phyloP scores from a whole-genome alignment of 1,139 yeast genomes.

The Citeromyces siamensis region DNA sequence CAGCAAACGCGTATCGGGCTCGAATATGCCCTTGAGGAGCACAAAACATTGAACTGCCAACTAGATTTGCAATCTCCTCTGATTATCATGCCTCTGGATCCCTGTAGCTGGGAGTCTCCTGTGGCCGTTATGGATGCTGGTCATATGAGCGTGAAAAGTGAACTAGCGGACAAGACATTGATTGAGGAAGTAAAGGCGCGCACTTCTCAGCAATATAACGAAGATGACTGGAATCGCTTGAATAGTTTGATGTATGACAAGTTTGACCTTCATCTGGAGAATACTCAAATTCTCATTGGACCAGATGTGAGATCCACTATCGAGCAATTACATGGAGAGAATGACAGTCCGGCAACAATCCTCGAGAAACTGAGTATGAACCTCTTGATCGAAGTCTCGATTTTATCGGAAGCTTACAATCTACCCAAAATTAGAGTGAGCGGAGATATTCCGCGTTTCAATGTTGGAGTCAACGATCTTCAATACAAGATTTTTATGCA shows the following conservation, averaged over 20 bases:
- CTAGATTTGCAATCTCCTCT: slow-evolving; percentile 91
- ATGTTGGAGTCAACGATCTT: slow-evolving; percentile 69
- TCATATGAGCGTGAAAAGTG: slow-evolving; percentile 76
- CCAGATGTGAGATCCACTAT: slow-evolving; percentile 69
- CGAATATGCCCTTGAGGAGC: slow-evolving; percentile 89
- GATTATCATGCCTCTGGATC: slow-evolving; percentile 78
- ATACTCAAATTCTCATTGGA: slow-evolving; percentile 85
- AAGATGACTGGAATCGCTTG: slow-evolving; percentile 61
- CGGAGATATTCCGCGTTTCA: slow-evolving; percentile 70
- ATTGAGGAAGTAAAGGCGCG: slow-evolving; percentile 63
- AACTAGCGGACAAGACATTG: slow-evolving; percentile 60
- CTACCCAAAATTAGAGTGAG: slow-evolving; percentile 63
- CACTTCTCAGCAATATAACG: slow-evolving; percentile 48
- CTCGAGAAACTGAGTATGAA: slow-evolving; percentile 69
- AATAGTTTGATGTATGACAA: slow-evolving; percentile 84
- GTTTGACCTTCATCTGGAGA: slow-evolving; percentile 63
- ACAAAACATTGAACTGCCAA: slow-evolving; percentile 75
- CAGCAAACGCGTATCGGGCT: slow-evolving; percentile 86
- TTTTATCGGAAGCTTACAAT: slow-evolving; percentile 62
- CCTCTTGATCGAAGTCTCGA: slow-evolving; percentile 67
- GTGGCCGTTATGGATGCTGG: slow-evolving; percentile 96
- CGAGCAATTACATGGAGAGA: slow-evolving; percentile 42
- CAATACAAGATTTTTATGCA: slow-evolving; percentile 85
- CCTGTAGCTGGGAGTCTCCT: slow-evolving; percentile 70
- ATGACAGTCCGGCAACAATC: slow-evolving; percentile 36